These are phyloP conservation scores for Coemansia furcata DNA, from an alignment of 192 early-diverging fungal genomes.

Conservation along the genomic window DNA sequence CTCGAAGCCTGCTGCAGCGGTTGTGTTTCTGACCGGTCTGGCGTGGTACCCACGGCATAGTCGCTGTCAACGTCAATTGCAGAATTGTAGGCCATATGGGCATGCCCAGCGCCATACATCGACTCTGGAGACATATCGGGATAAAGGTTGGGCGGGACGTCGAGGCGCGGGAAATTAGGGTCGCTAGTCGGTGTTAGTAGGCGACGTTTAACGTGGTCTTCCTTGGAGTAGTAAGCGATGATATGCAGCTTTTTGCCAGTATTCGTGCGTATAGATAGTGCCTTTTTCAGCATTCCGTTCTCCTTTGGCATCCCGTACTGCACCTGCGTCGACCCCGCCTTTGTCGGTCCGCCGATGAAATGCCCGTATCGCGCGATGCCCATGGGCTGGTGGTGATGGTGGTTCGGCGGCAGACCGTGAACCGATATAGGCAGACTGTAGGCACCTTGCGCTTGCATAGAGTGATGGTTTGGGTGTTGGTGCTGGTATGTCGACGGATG, in stretches of 20 bases:
- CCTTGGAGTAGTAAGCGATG: conserved; percentile 87
- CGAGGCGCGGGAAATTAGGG: conserved; percentile 62
- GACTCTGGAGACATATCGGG: conserved; percentile 68
- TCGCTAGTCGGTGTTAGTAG: conserved; percentile 69
- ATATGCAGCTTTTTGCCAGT: conserved; percentile 80
- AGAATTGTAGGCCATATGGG: not conserved
- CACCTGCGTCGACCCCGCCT: conserved; percentile 51
- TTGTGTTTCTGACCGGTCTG: not conserved
- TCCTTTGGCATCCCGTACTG: conserved; percentile 62
- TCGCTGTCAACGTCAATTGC: conserved; percentile 11
- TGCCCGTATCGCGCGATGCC: conserved; percentile 56
- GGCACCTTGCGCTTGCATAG: conserved; percentile 24
- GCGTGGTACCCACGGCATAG: conserved; percentile 7
- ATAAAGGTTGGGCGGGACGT: conserved; percentile 78
- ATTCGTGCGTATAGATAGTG: conserved; percentile 79
- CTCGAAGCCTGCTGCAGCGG: not conserved
- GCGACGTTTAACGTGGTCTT: conserved; percentile 63
- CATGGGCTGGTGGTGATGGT: conserved; percentile 22
- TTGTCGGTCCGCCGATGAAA: conserved; percentile 52
- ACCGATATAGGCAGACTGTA: conserved; percentile 36
- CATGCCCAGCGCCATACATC: conserved; percentile 51
- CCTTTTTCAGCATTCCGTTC: conserved; percentile 85
- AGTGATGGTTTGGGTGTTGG: conserved; percentile 16
- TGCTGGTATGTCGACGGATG: conserved; percentile 28
- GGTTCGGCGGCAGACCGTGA: conserved; percentile 25